Evolutionary conservation across 768 basidiomycete genomes (phyloP).

Genomic region (Postia placenta): DNA sequence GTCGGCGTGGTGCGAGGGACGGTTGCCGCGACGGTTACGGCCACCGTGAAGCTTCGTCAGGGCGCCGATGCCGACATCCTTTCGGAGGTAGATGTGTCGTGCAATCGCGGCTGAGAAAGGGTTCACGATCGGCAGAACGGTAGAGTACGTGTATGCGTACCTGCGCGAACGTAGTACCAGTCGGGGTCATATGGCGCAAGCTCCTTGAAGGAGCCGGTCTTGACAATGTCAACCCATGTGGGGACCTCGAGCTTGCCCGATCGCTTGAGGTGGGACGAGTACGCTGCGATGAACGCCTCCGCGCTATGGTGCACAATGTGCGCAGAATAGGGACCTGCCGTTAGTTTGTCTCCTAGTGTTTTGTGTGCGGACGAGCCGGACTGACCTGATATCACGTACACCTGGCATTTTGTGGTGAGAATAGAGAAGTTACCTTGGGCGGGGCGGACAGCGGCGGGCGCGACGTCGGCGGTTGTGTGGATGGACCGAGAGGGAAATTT

Average conservation of each 20-base stretch:
- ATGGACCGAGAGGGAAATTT: conserved; percentile 17
- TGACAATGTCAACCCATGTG: conserved; percentile 97
- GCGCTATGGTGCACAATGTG: conserved; percentile 45
- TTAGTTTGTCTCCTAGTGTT: neutral
- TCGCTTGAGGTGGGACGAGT: conserved; percentile 94
- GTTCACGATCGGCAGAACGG: neutral
- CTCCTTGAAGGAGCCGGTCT: conserved; percentile 97
- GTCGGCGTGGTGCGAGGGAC: conserved; percentile 90
- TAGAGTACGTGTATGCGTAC: conserved; percentile 38
- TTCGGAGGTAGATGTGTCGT: conserved; percentile 99
- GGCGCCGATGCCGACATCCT: conserved; percentile 91
- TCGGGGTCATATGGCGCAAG: conserved; percentile 98
- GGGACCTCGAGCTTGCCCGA: conserved; percentile 99
- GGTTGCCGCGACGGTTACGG: conserved; percentile 92
- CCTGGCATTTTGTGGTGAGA: conserved; percentile 56
- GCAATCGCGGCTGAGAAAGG: conserved; percentile 75
- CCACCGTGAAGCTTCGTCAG: conserved; percentile 96
- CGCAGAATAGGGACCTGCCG: conserved; percentile 1
- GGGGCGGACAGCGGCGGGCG: conserved; percentile 38
- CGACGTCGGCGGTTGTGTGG: conserved; percentile 48
- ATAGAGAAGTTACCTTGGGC: conserved; percentile 38
- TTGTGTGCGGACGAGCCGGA: conserved; percentile 5
- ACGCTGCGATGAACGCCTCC: conserved; percentile 89
- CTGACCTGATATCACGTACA: conserved; percentile 76
- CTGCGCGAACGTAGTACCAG: conserved; percentile 99